Evolutionary conservation across 352 stramenopile genomes (phyloP), one percentile per base, ranked within the genome.

Genomic region (Pilasporangium apinafurcum): DNA sequence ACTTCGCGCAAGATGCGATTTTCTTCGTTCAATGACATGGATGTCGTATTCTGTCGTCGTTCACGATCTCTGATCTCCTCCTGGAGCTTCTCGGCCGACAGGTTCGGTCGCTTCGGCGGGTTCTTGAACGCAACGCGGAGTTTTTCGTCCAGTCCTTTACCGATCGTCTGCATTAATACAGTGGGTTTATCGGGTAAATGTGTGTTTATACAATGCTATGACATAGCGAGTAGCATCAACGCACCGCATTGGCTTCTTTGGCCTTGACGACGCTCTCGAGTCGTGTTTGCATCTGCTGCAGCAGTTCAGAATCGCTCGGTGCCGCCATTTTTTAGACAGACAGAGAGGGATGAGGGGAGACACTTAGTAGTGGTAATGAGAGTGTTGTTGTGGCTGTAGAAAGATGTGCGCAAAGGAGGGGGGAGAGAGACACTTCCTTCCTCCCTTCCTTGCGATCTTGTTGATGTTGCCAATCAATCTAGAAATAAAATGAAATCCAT

Each of bases 141-240:
- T 53, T 91, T 83, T 44, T 91, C 79, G 46, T 91, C 79, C 38
- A 88, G 69, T 34, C 56, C 45, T 41, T 88, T 88, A 32, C 75
- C 75, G 14, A 62, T 40, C 25, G 68, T 51, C 54, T 62, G 32
- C 8, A 32, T 26, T 14, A 34, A 29, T 20, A 21, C 34, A 25
- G 20, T 6, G 25, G 21, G 5, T 36, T 8, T 22, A 44, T 9
- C 21, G 16, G 3, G 21, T n/a, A 13, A 26, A 44, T 32, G 6
- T 30, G 13, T 6, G 17, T 12, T 20, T n/a, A 44, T 44, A 9
- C 6, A 44, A 16, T 16, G 29, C 29, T n/a, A 14, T 18, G 5
- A 37, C 38, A 37, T 40, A 18, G 13, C 5, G 18, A 18, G n/a
- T 20, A 25, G 37, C 24, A 10, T 8, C 35, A 31, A 45, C 52